Evolutionary conservation across 805 yeast genomes (phyloP).

Genomic region (Grigorovia transvaalensis): DNA sequence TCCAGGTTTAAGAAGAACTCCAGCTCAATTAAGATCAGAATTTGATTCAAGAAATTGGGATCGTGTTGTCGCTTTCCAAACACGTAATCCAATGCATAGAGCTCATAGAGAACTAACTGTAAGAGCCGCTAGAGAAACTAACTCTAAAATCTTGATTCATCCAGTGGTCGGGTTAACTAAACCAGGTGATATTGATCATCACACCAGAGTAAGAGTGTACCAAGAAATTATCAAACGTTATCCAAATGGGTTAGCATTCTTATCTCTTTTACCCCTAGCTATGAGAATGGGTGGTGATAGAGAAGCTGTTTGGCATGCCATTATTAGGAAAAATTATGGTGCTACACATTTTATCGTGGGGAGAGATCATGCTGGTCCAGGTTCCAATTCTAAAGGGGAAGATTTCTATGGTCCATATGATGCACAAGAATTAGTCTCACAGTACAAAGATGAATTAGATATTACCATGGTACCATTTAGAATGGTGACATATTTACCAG

Average conservation of each 20-base stretch:
- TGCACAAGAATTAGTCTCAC: conserved; percentile 81
- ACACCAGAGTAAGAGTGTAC: conserved; percentile 92
- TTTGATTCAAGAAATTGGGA: conserved; percentile 76
- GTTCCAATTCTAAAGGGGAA: conserved; percentile 74
- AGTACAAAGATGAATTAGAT: conserved; percentile 64
- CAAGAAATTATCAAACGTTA: conserved; percentile 84
- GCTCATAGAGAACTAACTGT: conserved; percentile 95
- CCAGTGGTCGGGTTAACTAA: conserved; percentile 96
- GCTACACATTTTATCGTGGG: conserved; percentile 97
- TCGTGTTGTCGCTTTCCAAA: conserved; percentile 90
- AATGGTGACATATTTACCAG: conserved; percentile 94
- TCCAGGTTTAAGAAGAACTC: conserved; percentile 77
- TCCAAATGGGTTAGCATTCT: conserved; percentile 87
- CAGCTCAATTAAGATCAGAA: conserved; percentile 80
- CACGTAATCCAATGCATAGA: conserved; percentile 97
- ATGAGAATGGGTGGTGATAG: conserved; percentile 99
- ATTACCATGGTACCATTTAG: conserved; percentile 92
- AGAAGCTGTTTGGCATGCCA: conserved; percentile 97
- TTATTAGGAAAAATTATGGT: conserved; percentile 91
- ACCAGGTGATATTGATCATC: conserved; percentile 97
- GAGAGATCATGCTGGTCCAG: conserved; percentile 98
- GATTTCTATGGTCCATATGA: conserved; percentile 97
- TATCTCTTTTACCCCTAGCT: conserved; percentile 83
- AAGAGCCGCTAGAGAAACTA: conserved; percentile 88
- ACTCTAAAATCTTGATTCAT: conserved; percentile 81